Evolutionary conservation across 371 early-diverging fungal species (phyloP).

Genomic region (Sporodiniella umbellata): DNA sequence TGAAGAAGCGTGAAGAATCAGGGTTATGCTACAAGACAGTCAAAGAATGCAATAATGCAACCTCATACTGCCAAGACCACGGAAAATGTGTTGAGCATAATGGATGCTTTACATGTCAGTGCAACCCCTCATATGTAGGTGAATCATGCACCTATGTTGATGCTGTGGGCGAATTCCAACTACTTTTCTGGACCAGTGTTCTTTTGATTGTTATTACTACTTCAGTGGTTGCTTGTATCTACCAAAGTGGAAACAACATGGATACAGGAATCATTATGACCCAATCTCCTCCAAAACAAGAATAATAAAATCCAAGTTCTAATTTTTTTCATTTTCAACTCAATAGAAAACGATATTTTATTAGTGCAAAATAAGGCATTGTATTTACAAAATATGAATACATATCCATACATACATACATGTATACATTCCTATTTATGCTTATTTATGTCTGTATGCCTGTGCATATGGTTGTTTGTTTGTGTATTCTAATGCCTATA

Average conservation of each 20-base stretch:
- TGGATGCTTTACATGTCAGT: slow-evolving; percentile 37
- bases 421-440: too few species aligned
- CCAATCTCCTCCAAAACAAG: slow-evolving; percentile 42
- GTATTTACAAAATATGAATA: not conserved
- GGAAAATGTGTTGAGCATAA: slow-evolving; percentile 29
- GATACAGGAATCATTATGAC: slow-evolving; percentile 37
- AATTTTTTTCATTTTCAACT: not conserved
- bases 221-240: slow-evolving; percentile 39
- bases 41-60: slow-evolving; percentile 27
- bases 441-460: too few species aligned
- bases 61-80: slow-evolving; percentile 30
- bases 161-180: slow-evolving; percentile 41
- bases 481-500: too few species aligned
- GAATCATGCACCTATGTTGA: slow-evolving; percentile 36
- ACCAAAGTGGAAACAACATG: slow-evolving; percentile 31
- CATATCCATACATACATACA: too few species aligned
- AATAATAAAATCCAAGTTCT: slow-evolving; percentile 23
- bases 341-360: slow-evolving; percentile 1
- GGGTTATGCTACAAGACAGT: slow-evolving; percentile 21
- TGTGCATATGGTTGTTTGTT: too few species aligned
- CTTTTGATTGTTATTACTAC: slow-evolving; percentile 30
- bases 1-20: slow-evolving; percentile 6
- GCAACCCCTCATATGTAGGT: slow-evolving; percentile 27
- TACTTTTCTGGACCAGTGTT: slow-evolving; percentile 48
- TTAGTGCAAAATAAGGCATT: not conserved